Conservation (phyloP, 2,329 filamentous ascomycete genomes). For the Penicillium fuscoglaucum region DNA sequence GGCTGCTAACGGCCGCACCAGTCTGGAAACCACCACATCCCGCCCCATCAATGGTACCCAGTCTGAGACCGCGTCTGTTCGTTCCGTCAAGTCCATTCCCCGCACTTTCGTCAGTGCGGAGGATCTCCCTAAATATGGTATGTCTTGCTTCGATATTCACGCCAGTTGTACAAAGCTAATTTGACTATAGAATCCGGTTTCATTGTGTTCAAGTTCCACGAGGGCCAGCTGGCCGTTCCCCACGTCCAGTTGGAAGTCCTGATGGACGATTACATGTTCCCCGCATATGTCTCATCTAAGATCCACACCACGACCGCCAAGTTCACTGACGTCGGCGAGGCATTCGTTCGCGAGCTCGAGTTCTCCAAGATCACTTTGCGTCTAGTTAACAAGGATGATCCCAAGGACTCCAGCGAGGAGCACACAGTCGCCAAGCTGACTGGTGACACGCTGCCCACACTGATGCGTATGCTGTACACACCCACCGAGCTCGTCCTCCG, state of each 20-base stretch:
- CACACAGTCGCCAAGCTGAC: constrained; percentile 77
- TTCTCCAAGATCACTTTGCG: constrained; percentile 90
- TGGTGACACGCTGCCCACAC: constrained; percentile 80
- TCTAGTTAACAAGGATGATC: constrained; percentile 76
- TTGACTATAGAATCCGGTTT: constrained; percentile 72
- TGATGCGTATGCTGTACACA: constrained; percentile 90
- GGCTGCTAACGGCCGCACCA: constrained; percentile 31
- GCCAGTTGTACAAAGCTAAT: constrained; percentile 34
- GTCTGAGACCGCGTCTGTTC: constrained; percentile 48
- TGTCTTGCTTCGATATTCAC: constrained; percentile 23
- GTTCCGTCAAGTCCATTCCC: constrained; percentile 58
- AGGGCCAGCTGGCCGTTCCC: constrained; percentile 76
- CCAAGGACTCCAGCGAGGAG: constrained; percentile 66
- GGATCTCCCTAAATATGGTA: constrained; percentile 76
- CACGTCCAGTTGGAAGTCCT: constrained; percentile 81
- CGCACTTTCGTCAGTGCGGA: constrained; percentile 78
- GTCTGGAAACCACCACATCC: constrained; percentile 38
- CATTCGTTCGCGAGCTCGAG: constrained; percentile 94
- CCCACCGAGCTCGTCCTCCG: constrained; percentile 79
- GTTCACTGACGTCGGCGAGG: constrained; percentile 90
- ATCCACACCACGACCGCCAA: constrained; percentile 67
- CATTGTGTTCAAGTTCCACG: constrained; percentile 90
- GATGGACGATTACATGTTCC: constrained; percentile 93
- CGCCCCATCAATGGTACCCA: constrained; percentile 43
- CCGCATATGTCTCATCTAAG: constrained; percentile 79